Evolutionary conservation across 305 asterid genomes (phyloP).

Genomic region (Fraxinus platypoda): DNA sequence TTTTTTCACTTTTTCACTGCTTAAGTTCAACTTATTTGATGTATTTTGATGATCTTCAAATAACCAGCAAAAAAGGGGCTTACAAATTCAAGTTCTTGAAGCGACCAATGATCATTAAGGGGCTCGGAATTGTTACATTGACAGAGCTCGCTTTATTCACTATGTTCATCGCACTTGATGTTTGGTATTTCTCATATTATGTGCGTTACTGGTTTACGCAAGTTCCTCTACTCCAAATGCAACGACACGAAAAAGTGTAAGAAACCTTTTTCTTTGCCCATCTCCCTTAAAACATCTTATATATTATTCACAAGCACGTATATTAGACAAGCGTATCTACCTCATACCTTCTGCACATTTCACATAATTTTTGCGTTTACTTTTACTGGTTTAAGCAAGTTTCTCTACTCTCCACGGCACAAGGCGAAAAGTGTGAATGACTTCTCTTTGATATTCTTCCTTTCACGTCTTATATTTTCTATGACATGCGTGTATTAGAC

Average conservation of each 20-base stretch:
- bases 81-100: constrained; percentile 44
- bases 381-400: not conserved
- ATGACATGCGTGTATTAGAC: not conserved
- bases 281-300: not conserved
- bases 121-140: constrained; percentile 67
- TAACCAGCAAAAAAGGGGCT: constrained; percentile 25
- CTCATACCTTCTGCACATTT: not conserved
- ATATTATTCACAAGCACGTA: not conserved
- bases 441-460: not conserved
- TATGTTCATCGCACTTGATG: constrained; percentile 67
- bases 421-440: not conserved
- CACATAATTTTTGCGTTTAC: not conserved
- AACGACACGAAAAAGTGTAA: constrained; percentile 68
- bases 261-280: not conserved
- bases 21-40: not conserved
- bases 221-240: constrained; percentile 41
- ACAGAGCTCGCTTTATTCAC: constrained; percentile 60
- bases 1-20: not conserved
- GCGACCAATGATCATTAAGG: constrained; percentile 66
- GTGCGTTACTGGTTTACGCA: constrained; percentile 60
- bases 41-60: constrained; percentile 16
- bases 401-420: not conserved
- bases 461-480: not conserved
- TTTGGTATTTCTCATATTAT: constrained; percentile 74
- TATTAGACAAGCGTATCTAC: not conserved